Evolutionary conservation across 345 rosid genomes (phyloP).

Genomic region (Erucastrum elatum): DNA sequence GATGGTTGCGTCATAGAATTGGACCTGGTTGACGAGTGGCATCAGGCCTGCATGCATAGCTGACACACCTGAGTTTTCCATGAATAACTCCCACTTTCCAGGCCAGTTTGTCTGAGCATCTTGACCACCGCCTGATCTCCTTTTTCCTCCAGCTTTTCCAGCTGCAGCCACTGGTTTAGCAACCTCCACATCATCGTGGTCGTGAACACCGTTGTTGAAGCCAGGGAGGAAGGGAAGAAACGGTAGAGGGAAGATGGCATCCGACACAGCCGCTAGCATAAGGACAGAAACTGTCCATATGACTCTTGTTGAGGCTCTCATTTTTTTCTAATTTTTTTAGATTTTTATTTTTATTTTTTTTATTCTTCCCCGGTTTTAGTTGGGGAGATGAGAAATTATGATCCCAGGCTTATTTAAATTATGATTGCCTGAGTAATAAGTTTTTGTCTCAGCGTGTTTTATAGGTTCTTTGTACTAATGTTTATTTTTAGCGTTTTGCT

Average conservation of each 20-base stretch:
- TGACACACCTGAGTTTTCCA: slow-evolving; percentile 67
- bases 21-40: slow-evolving; percentile 55
- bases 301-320: slow-evolving; percentile 39
- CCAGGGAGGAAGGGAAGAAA: slow-evolving; percentile 37
- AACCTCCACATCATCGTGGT: neutral
- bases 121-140: neutral
- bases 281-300: slow-evolving; percentile 41
- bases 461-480: slow-evolving; percentile 7
- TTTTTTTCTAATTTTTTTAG: neutral
- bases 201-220: neutral
- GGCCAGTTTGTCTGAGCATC: slow-evolving; percentile 35
- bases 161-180: slow-evolving; percentile 1
- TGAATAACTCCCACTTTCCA: slow-evolving; percentile 64
- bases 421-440: slow-evolving; percentile 28
- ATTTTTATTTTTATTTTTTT: neutral
- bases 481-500: slow-evolving; percentile 34
- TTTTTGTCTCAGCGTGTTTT: neutral
- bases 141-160: slow-evolving; percentile 25
- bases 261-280: slow-evolving; percentile 36
- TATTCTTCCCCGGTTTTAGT: slow-evolving; percentile 15
- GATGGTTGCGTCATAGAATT: slow-evolving; percentile 75
- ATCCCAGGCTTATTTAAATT: slow-evolving; percentile 29
- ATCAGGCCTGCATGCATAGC: slow-evolving; percentile 78
- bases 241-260: slow-evolving; percentile 36
- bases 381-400: slow-evolving; percentile 25